These are phyloP conservation scores for Quillaja saponaria DNA, from an alignment of 306 rosid species.

Conservation along the genomic window DNA sequence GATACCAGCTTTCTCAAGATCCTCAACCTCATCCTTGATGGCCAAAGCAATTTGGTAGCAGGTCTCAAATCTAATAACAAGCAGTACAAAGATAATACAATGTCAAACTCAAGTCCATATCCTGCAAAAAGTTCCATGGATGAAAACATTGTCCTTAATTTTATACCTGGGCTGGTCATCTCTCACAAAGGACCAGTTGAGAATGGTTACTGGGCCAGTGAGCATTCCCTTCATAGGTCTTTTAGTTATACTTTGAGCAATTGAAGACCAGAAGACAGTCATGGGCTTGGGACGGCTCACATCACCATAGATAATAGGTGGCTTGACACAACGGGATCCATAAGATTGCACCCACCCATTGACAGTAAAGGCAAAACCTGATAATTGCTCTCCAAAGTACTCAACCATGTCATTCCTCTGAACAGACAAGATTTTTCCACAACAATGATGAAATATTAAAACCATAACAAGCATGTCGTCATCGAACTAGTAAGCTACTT, in stretches of 20 bases:
- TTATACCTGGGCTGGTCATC: slow-evolving; percentile 80
- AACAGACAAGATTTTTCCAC: slow-evolving; percentile 20
- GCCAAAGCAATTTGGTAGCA: slow-evolving; percentile 94
- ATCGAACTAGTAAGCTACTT: slow-evolving; percentile 10
- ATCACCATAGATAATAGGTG: slow-evolving; percentile 86
- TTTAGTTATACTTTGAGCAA: slow-evolving; percentile 76
- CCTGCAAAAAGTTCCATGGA: background rate
- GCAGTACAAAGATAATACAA: background rate
- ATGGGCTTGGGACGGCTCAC: slow-evolving; percentile 90
- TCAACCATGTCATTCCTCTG: slow-evolving; percentile 96
- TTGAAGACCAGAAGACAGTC: slow-evolving; percentile 93
- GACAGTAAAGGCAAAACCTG: slow-evolving; percentile 84
- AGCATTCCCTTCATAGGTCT: slow-evolving; percentile 96
- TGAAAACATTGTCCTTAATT: background rate
- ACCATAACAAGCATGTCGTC: slow-evolving; percentile 10
- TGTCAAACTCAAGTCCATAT: slow-evolving; percentile 17
- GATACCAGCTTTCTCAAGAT: slow-evolving; percentile 79
- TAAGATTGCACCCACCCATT: slow-evolving; percentile 96
- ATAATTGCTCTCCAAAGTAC: slow-evolving; percentile 88
- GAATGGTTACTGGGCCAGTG: slow-evolving; percentile 85
- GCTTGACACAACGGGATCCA: slow-evolving; percentile 85
- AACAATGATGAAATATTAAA: slow-evolving; percentile 10
- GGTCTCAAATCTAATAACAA: slow-evolving; percentile 60
- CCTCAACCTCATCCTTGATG: slow-evolving; percentile 86
- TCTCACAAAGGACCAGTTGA: slow-evolving; percentile 89